phyloP scores from a whole-genome alignment of 2,329 filamentous ascomycete species.

The Mollisiaceae sp. region DNA sequence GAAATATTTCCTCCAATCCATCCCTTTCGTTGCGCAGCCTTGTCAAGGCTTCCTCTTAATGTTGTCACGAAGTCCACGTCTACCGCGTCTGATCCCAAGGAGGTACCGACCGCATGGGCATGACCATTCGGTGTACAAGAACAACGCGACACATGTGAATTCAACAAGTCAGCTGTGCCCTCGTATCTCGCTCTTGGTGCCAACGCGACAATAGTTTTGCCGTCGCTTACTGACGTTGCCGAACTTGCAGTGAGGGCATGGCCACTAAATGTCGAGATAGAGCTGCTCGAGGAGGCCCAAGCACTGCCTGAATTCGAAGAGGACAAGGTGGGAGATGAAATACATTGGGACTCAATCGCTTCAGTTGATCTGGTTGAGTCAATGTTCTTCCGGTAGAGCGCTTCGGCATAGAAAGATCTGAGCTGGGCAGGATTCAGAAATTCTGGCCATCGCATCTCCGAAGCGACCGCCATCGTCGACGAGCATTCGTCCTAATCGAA shows the following conservation, averaged over 20 bases:
- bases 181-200: constrained; percentile 4
- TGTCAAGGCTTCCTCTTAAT: not conserved
- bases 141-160: not conserved
- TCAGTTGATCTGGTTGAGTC: not conserved
- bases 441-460: not conserved
- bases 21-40: not conserved
- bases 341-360: not conserved
- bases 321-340: not conserved
- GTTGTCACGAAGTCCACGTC: not conserved
- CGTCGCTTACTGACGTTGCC: not conserved
- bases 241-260: not conserved
- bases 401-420: not conserved
- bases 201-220: not conserved
- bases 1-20: not conserved
- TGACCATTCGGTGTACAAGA: not conserved
- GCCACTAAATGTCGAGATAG: not conserved
- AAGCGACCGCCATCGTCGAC: not conserved
- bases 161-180: not conserved
- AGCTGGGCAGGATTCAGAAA: not conserved
- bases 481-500: constrained; percentile 7
- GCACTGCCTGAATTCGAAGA: not conserved
- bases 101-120: not conserved
- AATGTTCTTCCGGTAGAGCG: not conserved
- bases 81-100: not conserved
- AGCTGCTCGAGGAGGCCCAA: not conserved